A percentile compares a stretch with the other conserved stretches of the same genome.
phyloP scores from a whole-genome alignment of 306 rosid genomes.

The Lupinus albus region DNA sequence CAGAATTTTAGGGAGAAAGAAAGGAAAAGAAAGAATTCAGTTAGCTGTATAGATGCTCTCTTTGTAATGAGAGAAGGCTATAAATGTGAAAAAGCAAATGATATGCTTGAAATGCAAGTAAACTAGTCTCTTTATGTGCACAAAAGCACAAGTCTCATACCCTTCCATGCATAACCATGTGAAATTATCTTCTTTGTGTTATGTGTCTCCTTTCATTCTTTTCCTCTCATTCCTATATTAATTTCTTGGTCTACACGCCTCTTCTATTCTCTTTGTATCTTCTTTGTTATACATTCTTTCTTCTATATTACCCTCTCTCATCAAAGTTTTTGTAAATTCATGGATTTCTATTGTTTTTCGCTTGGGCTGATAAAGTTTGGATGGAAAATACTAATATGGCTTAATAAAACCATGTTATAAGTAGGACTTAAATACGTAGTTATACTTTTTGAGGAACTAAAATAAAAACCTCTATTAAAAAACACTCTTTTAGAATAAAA shows the following conservation, averaged over 20 bases:
- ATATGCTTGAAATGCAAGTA: slow-evolving; percentile 69
- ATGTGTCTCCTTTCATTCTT: slow-evolving; percentile 41
- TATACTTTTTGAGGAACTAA: too few relatives aligned
- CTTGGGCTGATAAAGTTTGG: too few relatives aligned
- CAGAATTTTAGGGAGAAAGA: slow-evolving; percentile 3
- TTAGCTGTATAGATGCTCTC: slow-evolving; percentile 42
- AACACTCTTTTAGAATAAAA: too few relatives aligned
- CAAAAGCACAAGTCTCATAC: slow-evolving; percentile 22
- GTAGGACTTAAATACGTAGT: too few relatives aligned
- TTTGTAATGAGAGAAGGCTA: slow-evolving; percentile 13
- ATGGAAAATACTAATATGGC: too few relatives aligned
- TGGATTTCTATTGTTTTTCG: too few relatives aligned
- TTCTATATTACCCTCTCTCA: too few relatives aligned
- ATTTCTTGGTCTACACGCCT: slow-evolving; percentile 40
- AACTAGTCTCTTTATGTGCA: slow-evolving; percentile 42
- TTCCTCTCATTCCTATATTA: slow-evolving; percentile 31
- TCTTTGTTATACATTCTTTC: slow-evolving; percentile 9
- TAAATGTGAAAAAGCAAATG: slow-evolving; percentile 43
- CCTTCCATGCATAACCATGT: slow-evolving; percentile 34
- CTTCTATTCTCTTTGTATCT: slow-evolving; percentile 18
- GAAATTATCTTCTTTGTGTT: slow-evolving; percentile 39
- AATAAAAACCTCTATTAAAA: too few relatives aligned
- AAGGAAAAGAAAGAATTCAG: slow-evolving; percentile 42
- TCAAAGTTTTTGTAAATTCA: too few relatives aligned
- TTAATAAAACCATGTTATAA: too few relatives aligned